Base-by-base conservation (phyloP, 2,329 filamentous ascomycete genomes). In the Pseudohalonectria lignicola region DNA sequence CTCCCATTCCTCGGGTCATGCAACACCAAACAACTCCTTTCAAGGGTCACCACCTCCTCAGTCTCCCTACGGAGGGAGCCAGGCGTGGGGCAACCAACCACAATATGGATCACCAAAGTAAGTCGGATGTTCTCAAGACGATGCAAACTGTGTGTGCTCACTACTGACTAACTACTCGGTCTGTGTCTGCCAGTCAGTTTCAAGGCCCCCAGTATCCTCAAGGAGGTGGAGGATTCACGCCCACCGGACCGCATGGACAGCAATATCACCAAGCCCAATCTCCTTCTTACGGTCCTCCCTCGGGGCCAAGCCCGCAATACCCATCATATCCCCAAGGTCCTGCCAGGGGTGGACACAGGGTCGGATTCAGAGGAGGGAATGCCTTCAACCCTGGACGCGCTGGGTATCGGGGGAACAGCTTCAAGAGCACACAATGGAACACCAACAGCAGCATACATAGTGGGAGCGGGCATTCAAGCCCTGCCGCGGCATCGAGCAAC, bases 381-480 rank as follows among this genome's bases (percentile, higher is more conserved):
- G 68, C 74, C 39, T 76, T 71, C 49, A 62, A 60, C 17, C 19
- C 63, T 34, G 62, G 61, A 21, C 64, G 74, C 35, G 67, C 68
- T 30, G 61, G 62, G 19, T 66, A 71, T 41, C 70, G 80, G 37
- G 76, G 77, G 26, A 66, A 45, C 63, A 79, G 60, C 73, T 81
- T 64, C 69, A 79, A 59, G 76, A 83, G 59, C 55, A 46, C 78
- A 2, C 83, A 86, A 33, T 88, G 85, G 82, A 82, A 74, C 39
- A 69, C 76, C 31, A 66, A 66, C 25, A 70, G 53, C 29, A 38
- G 36, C 21, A 17, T 33, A 64, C 71, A 41, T 50, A 55, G 26
- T 54, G 61, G 41, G 47, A 63, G 31, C 45, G 49, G 35, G 35
- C 48, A 36, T 9, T 36, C 34, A 19, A 49, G 44, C 5, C 48